Evolutionary conservation across 805 yeast genomes (phyloP).

Genomic region (Lachancea meyersii): DNA sequence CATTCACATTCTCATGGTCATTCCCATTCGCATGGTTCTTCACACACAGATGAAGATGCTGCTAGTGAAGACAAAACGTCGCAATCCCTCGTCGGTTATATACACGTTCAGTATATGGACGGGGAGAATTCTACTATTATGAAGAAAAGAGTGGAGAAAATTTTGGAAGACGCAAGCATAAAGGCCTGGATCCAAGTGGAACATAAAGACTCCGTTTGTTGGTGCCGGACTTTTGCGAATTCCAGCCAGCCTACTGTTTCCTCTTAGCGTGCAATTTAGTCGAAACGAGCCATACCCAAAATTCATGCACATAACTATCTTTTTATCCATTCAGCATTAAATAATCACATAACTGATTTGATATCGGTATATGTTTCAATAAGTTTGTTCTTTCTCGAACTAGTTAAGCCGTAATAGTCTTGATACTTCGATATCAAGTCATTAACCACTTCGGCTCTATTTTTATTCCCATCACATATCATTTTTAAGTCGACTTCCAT

Average conservation of each 20-base stretch:
- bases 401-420: constrained; percentile 38
- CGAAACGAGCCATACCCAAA: background rate
- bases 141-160: constrained; percentile 51
- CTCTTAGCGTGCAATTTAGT: background rate
- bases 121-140: constrained; percentile 62
- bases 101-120: constrained; percentile 66
- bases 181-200: constrained; percentile 64
- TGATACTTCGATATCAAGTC: constrained; percentile 53
- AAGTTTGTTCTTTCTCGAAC: constrained; percentile 22
- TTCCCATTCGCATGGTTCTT: constrained; percentile 33
- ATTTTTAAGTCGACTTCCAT: constrained; percentile 61
- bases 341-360: constrained; percentile 12
- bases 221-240: constrained; percentile 44
- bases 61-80: constrained; percentile 23
- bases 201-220: constrained; percentile 54
- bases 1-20: constrained; percentile 36
- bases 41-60: constrained; percentile 20
- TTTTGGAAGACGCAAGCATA: constrained; percentile 45
- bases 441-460: constrained; percentile 47
- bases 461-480: constrained; percentile 59
- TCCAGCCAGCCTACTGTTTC: background rate
- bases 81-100: constrained; percentile 56
- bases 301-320: background rate
- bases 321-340: constrained; percentile 3
- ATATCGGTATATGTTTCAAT: constrained; percentile 28